Conservation (phyloP, 768 basidiomycete species). For the Mycena galopus region DNA sequence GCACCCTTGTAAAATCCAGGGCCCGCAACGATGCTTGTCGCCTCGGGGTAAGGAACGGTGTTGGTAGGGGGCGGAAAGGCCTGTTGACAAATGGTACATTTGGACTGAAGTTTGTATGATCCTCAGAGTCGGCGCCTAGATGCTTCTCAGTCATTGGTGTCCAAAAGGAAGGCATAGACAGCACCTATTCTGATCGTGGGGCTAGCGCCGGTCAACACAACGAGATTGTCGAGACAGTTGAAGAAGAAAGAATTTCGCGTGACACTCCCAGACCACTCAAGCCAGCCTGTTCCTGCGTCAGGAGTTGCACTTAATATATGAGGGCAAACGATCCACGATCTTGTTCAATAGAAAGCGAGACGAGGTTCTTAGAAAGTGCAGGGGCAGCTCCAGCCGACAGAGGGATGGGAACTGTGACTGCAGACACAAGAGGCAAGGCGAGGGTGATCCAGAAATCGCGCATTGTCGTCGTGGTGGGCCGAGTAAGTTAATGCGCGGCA, state of each 20-base stretch:
- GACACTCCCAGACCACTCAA: conserved; percentile 71
- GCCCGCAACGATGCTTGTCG: conserved; percentile 70
- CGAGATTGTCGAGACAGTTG: conserved; percentile 71
- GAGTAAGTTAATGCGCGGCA: not conserved
- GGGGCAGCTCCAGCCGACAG: conserved; percentile 49
- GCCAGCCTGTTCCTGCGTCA: conserved; percentile 52
- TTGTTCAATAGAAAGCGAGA: conserved; percentile 79
- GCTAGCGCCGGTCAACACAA: conserved; percentile 61
- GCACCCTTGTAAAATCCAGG: conserved; percentile 68
- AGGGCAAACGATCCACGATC: conserved; percentile 52
- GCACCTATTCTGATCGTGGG: conserved; percentile 68
- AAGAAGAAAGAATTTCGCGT: conserved; percentile 70
- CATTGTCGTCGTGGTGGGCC: conserved; percentile 7
- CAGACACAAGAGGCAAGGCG: conserved; percentile 26
- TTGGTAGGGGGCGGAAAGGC: conserved; percentile 63
- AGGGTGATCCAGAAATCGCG: conserved; percentile 8
- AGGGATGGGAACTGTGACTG: conserved; percentile 56
- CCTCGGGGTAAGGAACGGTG: conserved; percentile 76
- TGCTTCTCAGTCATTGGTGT: not conserved
- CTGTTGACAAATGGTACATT: conserved; percentile 62
- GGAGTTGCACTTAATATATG: not conserved
- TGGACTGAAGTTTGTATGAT: conserved; percentile 69
- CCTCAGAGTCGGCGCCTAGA: conserved; percentile 63
- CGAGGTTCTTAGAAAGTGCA: conserved; percentile 57
- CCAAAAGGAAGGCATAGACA: not conserved